Evolutionary conservation across 2,329 filamentous ascomycete genomes (phyloP).

Genomic region (Claviceps spartinae): DNA sequence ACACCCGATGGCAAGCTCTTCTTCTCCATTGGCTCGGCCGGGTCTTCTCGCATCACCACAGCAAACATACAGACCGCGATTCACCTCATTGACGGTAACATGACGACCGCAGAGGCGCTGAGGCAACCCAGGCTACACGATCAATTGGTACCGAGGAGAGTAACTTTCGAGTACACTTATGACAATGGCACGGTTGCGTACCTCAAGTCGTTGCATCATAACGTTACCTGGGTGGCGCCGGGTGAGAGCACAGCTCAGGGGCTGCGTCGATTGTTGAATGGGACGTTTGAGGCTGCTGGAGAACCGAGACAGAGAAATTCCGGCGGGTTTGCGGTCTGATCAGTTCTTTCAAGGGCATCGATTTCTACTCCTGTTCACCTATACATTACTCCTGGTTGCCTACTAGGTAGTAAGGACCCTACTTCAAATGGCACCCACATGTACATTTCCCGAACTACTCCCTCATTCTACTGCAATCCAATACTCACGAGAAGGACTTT

Average conservation of each 20-base stretch:
- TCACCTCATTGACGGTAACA: conserved; percentile 54
- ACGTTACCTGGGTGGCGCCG: conserved; percentile 56
- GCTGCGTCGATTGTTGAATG: conserved; percentile 48
- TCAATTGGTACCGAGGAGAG: conserved; percentile 58
- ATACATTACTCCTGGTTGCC: too few species aligned
- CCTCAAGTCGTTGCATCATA: conserved; percentile 54
- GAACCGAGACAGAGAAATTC: conserved; percentile 71
- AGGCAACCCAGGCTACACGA: conserved; percentile 64
- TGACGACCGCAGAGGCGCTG: conserved; percentile 51
- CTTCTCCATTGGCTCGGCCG: conserved; percentile 63
- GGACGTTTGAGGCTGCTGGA: conserved; percentile 62
- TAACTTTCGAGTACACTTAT: conserved; percentile 58
- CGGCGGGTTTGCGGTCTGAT: conserved; percentile 44
- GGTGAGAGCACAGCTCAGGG: conserved; percentile 61
- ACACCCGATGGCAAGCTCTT: conserved; percentile 53
- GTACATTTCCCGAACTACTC: too few species aligned
- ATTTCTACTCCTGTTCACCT: neutral
- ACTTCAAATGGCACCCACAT: too few species aligned
- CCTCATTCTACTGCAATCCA: too few species aligned
- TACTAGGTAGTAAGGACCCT: too few species aligned
- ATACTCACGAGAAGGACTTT: too few species aligned
- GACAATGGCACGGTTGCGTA: conserved; percentile 56
- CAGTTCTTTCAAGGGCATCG: neutral
- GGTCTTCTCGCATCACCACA: conserved; percentile 75
- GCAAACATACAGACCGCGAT: conserved; percentile 66